Percentiles rank a stretch among this genome's conserved stretches.
Conservation (phyloP, 2,329 filamentous ascomycete species). For the Talaromyces funiculosus region DNA sequence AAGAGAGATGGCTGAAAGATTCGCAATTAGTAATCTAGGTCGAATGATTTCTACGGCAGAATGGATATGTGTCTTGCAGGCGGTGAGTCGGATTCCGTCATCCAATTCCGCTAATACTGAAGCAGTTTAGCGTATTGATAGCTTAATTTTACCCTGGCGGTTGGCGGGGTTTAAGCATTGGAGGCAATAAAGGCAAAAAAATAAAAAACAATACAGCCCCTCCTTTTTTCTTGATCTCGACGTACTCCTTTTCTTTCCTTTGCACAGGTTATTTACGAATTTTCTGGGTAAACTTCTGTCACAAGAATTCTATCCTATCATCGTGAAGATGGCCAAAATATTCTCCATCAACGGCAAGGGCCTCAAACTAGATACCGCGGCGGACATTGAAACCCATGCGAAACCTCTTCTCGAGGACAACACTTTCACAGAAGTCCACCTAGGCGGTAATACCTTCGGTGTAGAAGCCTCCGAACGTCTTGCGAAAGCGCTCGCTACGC, state of each 20-base stretch:
- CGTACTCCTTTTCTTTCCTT: not conserved
- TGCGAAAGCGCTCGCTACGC: slow-evolving; percentile 74
- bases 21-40: slow-evolving; percentile 3
- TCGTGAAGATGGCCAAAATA: slow-evolving; percentile 33
- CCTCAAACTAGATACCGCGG: slow-evolving; percentile 84
- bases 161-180: slow-evolving; percentile 4
- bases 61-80: not conserved
- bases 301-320: not conserved
- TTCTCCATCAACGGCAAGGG: slow-evolving; percentile 90
- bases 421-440: slow-evolving; percentile 70
- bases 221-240: slow-evolving; percentile 3
- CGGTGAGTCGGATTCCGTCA: not conserved
- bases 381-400: slow-evolving; percentile 80
- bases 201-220: slow-evolving; percentile 9
- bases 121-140: not conserved
- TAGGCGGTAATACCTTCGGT: slow-evolving; percentile 89
- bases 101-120: not conserved
- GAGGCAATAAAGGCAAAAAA: not conserved
- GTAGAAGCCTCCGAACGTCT: slow-evolving; percentile 81
- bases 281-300: not conserved
- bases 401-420: slow-evolving; percentile 64
- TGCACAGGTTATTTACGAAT: not conserved
- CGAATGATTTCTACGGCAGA: not conserved
- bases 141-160: slow-evolving; percentile 5
- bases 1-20: not conserved